phyloP scores from a whole-genome alignment of 352 stramenopile species.

The Phytopythium chamaehyphon region DNA sequence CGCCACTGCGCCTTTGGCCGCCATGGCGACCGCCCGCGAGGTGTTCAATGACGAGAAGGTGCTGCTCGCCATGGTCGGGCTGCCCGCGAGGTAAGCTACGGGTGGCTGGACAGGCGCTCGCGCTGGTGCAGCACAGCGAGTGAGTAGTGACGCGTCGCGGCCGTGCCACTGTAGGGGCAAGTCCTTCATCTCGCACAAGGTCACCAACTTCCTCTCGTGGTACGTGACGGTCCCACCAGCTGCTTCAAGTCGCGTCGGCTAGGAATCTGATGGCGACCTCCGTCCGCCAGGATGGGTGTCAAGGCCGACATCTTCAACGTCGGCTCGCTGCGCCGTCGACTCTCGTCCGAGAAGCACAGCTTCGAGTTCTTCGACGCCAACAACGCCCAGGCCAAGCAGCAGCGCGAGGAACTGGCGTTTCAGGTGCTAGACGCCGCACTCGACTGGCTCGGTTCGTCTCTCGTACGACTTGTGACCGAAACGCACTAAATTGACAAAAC shows the following conservation, averaged over 20 bases:
- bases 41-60: conserved; percentile 81
- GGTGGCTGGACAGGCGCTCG: too few relatives aligned
- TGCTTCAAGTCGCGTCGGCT: neutral
- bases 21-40: conserved; percentile 15
- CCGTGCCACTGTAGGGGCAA: conserved; percentile 50
- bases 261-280: neutral
- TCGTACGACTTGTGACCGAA: neutral
- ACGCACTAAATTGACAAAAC: neutral
- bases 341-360: conserved; percentile 51
- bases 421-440: conserved; percentile 30
- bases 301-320: conserved; percentile 89
- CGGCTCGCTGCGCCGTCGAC: conserved; percentile 80
- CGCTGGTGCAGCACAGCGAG: neutral
- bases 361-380: conserved; percentile 84
- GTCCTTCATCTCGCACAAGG: conserved; percentile 89
- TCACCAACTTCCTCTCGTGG: conserved; percentile 46
- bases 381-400: conserved; percentile 53
- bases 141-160: neutral
- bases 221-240: conserved; percentile 1
- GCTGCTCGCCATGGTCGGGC: conserved; percentile 88
- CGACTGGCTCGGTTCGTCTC: conserved; percentile 30
- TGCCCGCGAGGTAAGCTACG: conserved; percentile 60
- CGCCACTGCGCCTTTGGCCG: too few relatives aligned
- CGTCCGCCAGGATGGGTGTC: conserved; percentile 39
- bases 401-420: conserved; percentile 68